Percentiles rank a stretch among this genome's conserved stretches.
phyloP scores from a whole-genome alignment of 2,329 filamentous ascomycete genomes.

The Pezicula carpinea region DNA sequence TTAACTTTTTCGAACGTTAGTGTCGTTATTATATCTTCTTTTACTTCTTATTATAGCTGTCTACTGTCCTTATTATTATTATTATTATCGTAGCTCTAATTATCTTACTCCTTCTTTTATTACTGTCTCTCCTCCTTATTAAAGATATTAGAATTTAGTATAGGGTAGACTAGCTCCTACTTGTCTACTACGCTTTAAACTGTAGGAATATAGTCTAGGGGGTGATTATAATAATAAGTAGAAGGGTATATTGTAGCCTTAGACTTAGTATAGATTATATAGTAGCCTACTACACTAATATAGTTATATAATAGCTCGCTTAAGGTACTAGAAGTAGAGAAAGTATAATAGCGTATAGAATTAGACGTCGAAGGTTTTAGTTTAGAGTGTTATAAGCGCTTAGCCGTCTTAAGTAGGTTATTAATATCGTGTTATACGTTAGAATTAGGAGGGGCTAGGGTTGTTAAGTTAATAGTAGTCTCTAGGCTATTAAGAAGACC shows the following conservation, averaged over 20 bases:
- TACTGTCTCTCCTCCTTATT: neutral
- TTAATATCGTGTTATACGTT: conserved; percentile 16
- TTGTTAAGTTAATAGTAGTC: conserved; percentile 13
- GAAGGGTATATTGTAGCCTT: too few relatives aligned
- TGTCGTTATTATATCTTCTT: neutral
- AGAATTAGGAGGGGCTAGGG: conserved; percentile 12
- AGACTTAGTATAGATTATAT: neutral
- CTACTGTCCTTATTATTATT: too few relatives aligned
- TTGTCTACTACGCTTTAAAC: conserved; percentile 1
- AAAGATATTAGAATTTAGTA: conserved; percentile 2
- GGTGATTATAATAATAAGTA: neutral
- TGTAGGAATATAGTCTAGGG: neutral
- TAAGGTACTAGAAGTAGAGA: conserved; percentile 8
- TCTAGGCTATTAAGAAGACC: conserved; percentile 12
- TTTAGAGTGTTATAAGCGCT: conserved; percentile 11
- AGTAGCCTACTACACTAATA: neutral
- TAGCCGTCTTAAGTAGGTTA: conserved; percentile 13
- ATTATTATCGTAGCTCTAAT: neutral
- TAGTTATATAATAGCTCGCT: conserved; percentile 8
- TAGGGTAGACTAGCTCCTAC: neutral
- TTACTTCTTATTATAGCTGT: conserved; percentile 5
- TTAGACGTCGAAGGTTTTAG: conserved; percentile 8
- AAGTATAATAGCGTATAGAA: conserved; percentile 3
- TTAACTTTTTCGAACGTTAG: neutral
- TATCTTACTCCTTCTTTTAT: neutral